Percentiles rank a stretch among this genome's conserved stretches.
phyloP scores from a whole-genome alignment of 2,329 filamentous ascomycete genomes.

The Magnaporthales sp. region DNA sequence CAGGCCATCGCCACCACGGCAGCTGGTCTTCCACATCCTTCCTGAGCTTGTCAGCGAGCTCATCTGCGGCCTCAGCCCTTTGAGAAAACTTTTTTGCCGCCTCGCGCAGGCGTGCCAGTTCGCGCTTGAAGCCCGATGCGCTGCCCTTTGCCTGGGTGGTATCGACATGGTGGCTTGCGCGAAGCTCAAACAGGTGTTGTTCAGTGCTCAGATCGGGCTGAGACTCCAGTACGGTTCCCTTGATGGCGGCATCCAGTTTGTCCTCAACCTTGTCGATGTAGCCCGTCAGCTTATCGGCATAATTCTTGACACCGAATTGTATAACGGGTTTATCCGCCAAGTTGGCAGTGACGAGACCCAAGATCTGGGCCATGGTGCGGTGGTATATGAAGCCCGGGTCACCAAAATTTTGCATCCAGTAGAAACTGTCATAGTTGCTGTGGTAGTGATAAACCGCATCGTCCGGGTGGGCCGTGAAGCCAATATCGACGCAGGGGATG shows the following conservation, averaged over 20 bases:
- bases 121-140: slow-evolving; percentile 12
- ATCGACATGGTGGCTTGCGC: slow-evolving; percentile 13
- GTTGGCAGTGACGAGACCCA: slow-evolving; percentile 52
- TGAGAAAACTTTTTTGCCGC: slow-evolving; percentile 22
- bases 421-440: slow-evolving; percentile 82
- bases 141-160: slow-evolving; percentile 3
- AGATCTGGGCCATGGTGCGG: slow-evolving; percentile 55
- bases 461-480: slow-evolving; percentile 36
- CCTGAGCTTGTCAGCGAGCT: slow-evolving; percentile 27
- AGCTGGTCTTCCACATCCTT: slow-evolving; percentile 37
- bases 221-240: slow-evolving; percentile 9
- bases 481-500: slow-evolving; percentile 55
- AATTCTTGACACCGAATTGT: slow-evolving; percentile 55
- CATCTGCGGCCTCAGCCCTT: slow-evolving; percentile 36
- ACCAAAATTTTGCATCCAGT: slow-evolving; percentile 79
- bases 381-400: slow-evolving; percentile 63
- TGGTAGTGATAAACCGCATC: slow-evolving; percentile 73
- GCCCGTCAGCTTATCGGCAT: slow-evolving; percentile 44
- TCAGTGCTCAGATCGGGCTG: slow-evolving; percentile 15
- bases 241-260: slow-evolving; percentile 29
- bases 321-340: slow-evolving; percentile 55
- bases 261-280: slow-evolving; percentile 44
- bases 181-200: slow-evolving; percentile 25
- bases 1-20: slow-evolving; percentile 73
- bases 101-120: slow-evolving; percentile 22